phyloP scores from a whole-genome alignment of 108 stramenopile species.

The Schizochytrium sp. region DNA sequence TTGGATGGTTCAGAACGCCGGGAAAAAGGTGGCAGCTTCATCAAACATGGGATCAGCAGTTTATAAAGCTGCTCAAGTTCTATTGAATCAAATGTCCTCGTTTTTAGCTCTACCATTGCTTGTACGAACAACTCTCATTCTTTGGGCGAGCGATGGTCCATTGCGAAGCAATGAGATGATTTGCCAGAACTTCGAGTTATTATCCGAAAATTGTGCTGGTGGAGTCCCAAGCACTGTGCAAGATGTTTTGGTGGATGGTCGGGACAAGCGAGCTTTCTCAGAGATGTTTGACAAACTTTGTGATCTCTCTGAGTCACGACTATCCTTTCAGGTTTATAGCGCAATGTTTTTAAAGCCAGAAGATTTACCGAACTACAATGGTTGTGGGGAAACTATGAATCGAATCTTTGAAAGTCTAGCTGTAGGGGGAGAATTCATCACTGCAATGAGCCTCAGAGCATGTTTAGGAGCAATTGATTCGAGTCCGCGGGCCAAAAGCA shows the following conservation, averaged over 20 bases:
- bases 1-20: constrained; percentile 11
- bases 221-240: not conserved
- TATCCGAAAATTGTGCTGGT: not conserved
- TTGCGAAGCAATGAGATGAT: not conserved
- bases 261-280: not conserved
- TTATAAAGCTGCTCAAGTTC: not conserved
- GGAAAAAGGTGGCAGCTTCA: too few relatives aligned
- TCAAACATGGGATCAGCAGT: too few relatives aligned
- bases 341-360: not conserved
- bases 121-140: not conserved
- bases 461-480: not conserved
- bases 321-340: not conserved
- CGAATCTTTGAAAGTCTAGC: not conserved
- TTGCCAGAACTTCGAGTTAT: not conserved
- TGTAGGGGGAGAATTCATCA: not conserved
- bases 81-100: not conserved
- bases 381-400: not conserved
- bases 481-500: not conserved
- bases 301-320: not conserved
- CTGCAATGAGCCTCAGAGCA: not conserved
- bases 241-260: not conserved
- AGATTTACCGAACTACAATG: not conserved
- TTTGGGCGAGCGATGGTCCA: constrained; percentile 29
- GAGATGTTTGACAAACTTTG: not conserved
- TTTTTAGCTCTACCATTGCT: constrained; percentile 1